Percentiles rank a stretch among this genome's conserved stretches.
phyloP scores from a whole-genome alignment of 495 filamentous ascomycete species.

The Neurospora sp. region DNA sequence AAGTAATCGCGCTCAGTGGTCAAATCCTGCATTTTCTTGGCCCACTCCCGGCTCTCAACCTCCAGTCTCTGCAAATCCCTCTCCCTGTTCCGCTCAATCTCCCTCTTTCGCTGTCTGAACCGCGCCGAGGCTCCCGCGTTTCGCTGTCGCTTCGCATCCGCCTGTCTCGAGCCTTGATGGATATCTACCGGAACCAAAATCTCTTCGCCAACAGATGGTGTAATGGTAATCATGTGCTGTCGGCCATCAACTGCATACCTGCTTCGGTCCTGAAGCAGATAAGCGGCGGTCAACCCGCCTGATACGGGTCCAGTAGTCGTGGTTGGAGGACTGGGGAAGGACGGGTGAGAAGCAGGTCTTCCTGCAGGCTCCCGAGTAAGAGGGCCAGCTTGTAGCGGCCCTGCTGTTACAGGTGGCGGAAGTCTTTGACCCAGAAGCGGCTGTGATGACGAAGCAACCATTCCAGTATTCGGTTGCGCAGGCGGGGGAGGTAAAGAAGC shows the following conservation, averaged over 20 bases:
- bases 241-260: slow-evolving; percentile 27
- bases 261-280: slow-evolving; percentile 1
- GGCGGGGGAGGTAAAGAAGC: slow-evolving; percentile 20
- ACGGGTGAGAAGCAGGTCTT: slow-evolving; percentile 5
- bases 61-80: slow-evolving; percentile 53
- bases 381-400: slow-evolving; percentile 11
- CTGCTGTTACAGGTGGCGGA: slow-evolving; percentile 15
- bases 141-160: slow-evolving; percentile 83
- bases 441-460: slow-evolving; percentile 30
- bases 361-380: slow-evolving; percentile 14
- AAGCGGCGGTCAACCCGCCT: not conserved
- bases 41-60: slow-evolving; percentile 41
- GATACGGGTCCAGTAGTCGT: not conserved
- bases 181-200: slow-evolving; percentile 60
- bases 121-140: slow-evolving; percentile 89
- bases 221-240: slow-evolving; percentile 33
- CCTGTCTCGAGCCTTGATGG: slow-evolving; percentile 72
- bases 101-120: slow-evolving; percentile 80
- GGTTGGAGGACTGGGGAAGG: not conserved
- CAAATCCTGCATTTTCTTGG: slow-evolving; percentile 37
- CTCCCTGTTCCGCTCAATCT: slow-evolving; percentile 70
- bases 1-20: slow-evolving; percentile 38
- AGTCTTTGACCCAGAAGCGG: slow-evolving; percentile 22
- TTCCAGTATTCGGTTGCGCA: slow-evolving; percentile 20
- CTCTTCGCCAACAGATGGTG: slow-evolving; percentile 31